phyloP scores from a whole-genome alignment of 75 land plant genomes.

The Cupressus sempervirens region DNA sequence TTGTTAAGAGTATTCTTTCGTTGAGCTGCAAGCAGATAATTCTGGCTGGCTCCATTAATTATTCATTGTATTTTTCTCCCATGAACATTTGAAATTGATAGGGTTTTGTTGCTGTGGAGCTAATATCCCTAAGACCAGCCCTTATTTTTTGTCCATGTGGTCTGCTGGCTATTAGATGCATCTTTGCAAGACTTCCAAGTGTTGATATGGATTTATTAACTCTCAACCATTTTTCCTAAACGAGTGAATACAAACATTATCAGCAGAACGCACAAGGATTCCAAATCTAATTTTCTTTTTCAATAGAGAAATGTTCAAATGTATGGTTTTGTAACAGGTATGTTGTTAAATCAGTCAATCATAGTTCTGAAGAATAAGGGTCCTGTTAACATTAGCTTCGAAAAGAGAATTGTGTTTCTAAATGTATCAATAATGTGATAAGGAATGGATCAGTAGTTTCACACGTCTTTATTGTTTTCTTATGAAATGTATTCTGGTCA shows the following conservation, averaged over 20 bases:
- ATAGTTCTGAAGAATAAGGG: neutral
- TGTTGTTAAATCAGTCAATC: neutral
- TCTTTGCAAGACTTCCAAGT: neutral
- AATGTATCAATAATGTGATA: neutral
- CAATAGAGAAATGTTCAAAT: neutral
- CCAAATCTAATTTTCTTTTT: neutral
- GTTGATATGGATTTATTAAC: neutral
- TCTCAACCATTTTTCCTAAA: neutral
- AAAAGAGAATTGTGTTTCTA: neutral
- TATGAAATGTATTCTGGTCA: neutral
- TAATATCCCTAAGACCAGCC: neutral
- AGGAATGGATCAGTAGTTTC: neutral
- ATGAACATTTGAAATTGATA: neutral
- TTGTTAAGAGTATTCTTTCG: constrained; percentile 5
- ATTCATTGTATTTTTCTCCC: constrained; percentile 5
- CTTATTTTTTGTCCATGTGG: neutral
- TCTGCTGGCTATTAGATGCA: neutral
- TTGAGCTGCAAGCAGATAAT: neutral
- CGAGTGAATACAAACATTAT: neutral
- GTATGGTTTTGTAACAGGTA: neutral
- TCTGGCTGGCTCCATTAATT: constrained; percentile 3
- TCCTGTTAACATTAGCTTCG: neutral
- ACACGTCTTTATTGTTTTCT: neutral
- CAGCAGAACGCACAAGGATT: neutral
- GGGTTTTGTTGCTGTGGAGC: neutral